These are phyloP conservation scores for Magnaporthiopsis incrustans DNA, from an alignment of 2,329 filamentous ascomycete species.

Conservation along the genomic window DNA sequence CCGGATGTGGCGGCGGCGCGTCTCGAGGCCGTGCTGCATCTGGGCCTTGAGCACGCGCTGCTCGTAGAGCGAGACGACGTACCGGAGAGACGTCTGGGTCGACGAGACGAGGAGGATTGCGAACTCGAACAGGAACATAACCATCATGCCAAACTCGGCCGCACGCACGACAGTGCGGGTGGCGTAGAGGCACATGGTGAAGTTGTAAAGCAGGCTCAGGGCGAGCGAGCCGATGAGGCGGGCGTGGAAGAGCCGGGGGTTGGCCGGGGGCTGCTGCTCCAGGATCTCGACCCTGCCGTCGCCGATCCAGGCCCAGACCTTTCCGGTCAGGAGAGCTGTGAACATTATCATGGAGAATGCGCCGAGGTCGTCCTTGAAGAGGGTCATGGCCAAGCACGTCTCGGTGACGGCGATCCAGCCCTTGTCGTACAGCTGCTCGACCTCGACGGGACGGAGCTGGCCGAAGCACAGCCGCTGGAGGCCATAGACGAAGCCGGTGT, in stretches of 20 bases:
- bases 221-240: conserved; percentile 72
- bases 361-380: conserved; percentile 90
- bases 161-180: conserved; percentile 76
- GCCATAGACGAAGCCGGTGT: conserved; percentile 73
- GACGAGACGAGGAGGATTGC: conserved; percentile 78
- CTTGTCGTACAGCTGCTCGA: conserved; percentile 94
- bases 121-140: conserved; percentile 99
- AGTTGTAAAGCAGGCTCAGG: conserved; percentile 72
- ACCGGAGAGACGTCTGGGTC: conserved; percentile 69
- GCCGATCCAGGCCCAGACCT: conserved; percentile 98
- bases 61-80: conserved; percentile 71
- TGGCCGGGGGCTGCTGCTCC: conserved; percentile 88
- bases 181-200: conserved; percentile 72
- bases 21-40: conserved; percentile 58
- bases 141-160: conserved; percentile 96
- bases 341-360: conserved; percentile 97
- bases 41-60: conserved; percentile 67
- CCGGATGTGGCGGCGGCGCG: conserved; percentile 60
- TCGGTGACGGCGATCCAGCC: conserved; percentile 98
- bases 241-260: conserved; percentile 79
- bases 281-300: conserved; percentile 89
- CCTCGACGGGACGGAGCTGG: conserved; percentile 82
- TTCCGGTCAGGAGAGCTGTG: conserved; percentile 80
- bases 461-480: conserved; percentile 89
- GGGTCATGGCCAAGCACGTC: conserved; percentile 95